These are phyloP conservation scores for Rhamnella rubrinervis DNA, from an alignment of 331 rosid genomes.

Conservation along the genomic window DNA sequence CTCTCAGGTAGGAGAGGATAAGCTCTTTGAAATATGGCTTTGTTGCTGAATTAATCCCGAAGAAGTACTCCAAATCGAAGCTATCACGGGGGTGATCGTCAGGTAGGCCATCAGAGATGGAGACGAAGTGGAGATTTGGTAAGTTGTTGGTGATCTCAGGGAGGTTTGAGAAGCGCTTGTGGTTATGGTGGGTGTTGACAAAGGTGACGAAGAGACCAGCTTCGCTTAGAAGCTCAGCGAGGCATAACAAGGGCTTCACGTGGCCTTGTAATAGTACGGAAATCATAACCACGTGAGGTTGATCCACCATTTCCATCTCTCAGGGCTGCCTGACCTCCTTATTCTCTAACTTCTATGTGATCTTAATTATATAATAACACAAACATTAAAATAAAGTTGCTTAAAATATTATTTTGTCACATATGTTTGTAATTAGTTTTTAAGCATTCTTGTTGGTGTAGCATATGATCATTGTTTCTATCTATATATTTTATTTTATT, in stretches of 20 bases:
- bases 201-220: constrained; percentile 30
- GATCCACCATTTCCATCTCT: not conserved
- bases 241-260: constrained; percentile 20
- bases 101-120: constrained; percentile 29
- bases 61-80: not conserved
- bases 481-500: no score
- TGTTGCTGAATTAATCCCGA: not conserved
- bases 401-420: no score
- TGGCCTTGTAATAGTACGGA: constrained; percentile 20
- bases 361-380: no score
- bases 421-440: no score
- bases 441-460: no score
- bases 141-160: constrained; percentile 15
- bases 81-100: constrained; percentile 26
- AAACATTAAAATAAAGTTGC: no score
- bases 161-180: constrained; percentile 20
- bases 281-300: constrained; percentile 13
- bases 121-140: constrained; percentile 33
- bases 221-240: constrained; percentile 23
- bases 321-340: no score
- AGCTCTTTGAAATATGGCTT: constrained; percentile 25
- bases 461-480: no score
- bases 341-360: no score
- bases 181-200: constrained; percentile 31
- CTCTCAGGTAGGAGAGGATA: not conserved